Conservation (phyloP, 2,329 filamentous ascomycete genomes). For the Knoxdaviesia proteae region DNA sequence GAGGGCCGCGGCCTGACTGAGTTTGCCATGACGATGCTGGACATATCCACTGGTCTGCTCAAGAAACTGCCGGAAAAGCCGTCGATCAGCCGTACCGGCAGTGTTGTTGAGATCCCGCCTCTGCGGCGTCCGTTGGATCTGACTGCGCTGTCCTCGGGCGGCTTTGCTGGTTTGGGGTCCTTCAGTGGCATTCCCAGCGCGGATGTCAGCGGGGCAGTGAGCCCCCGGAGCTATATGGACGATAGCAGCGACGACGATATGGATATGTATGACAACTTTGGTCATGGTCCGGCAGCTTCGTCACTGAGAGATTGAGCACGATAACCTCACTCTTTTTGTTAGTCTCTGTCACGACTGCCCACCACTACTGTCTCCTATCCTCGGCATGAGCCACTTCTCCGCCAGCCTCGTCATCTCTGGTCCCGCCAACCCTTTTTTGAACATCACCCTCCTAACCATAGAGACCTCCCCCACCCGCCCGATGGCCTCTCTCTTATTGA, state of each 20-base stretch:
- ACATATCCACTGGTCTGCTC: conserved; percentile 47
- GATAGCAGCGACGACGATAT: conserved; percentile 36
- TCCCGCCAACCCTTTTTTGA: no score
- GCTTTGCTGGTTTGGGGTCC: conserved; percentile 11
- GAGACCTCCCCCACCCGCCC: no score
- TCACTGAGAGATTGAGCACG: no score
- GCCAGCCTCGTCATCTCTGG: no score
- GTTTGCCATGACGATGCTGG: conserved; percentile 61
- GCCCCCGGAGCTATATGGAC: conserved; percentile 24
- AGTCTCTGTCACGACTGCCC: no score
- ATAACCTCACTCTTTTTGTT: no score
- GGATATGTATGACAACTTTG: conserved; percentile 11
- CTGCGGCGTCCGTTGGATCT: not conserved
- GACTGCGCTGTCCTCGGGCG: not conserved
- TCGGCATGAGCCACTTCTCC: no score
- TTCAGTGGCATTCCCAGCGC: conserved; percentile 16
- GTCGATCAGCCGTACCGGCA: conserved; percentile 34
- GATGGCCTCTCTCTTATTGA: no score
- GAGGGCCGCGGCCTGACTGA: conserved; percentile 36
- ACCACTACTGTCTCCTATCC: no score
- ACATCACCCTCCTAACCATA: no score
- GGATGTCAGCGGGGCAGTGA: conserved; percentile 29
- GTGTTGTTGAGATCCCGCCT: conserved; percentile 23
- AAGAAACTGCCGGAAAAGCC: conserved; percentile 54
- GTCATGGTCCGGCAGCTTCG: no score